Conservation (phyloP, 2,329 filamentous ascomycete species). For the Calonectria fujianensis region DNA sequence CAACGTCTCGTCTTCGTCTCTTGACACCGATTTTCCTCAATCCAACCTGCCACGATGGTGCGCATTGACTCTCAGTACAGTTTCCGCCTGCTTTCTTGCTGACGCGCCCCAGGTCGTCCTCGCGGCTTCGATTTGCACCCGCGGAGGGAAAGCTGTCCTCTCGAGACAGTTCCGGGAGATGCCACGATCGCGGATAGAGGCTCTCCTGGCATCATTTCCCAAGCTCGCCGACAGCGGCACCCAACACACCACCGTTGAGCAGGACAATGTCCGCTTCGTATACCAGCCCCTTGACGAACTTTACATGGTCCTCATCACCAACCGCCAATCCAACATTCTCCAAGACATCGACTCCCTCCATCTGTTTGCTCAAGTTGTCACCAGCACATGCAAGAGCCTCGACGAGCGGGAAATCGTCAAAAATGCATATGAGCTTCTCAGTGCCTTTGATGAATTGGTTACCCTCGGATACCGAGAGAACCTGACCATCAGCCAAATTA, state of each 20-base stretch:
- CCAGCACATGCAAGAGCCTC: slow-evolving; percentile 94
- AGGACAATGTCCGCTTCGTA: slow-evolving; percentile 99
- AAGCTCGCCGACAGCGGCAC: slow-evolving; percentile 97
- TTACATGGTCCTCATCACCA: slow-evolving; percentile 99
- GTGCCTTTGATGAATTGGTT: slow-evolving; percentile 97
- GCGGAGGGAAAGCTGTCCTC: slow-evolving; percentile 97
- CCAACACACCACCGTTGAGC: slow-evolving; percentile 98
- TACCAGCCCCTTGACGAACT: slow-evolving; percentile 99
- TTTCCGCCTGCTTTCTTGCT: slow-evolving; percentile 43
- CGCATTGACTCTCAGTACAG: slow-evolving; percentile 42
- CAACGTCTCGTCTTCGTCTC: slow-evolving; percentile 47
- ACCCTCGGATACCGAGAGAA: slow-evolving; percentile 98
- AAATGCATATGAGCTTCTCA: slow-evolving; percentile 96
- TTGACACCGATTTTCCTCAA: slow-evolving; percentile 46
- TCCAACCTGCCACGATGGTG: slow-evolving; percentile 63
- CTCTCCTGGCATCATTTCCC: slow-evolving; percentile 95
- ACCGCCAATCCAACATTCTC: slow-evolving; percentile 98
- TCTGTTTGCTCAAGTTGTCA: slow-evolving; percentile 97
- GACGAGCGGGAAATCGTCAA: slow-evolving; percentile 96
- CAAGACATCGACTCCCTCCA: slow-evolving; percentile 99
- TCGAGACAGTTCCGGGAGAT: slow-evolving; percentile 99
- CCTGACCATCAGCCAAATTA: slow-evolving; percentile 96
- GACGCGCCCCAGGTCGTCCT: slow-evolving; percentile 86
- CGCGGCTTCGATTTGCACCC: slow-evolving; percentile 98
- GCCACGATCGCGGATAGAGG: slow-evolving; percentile 96